Evolutionary conservation across 257 asterid genomes (phyloP), one percentile per base, ranked within the genome.

Genomic region (Solanum piurae): DNA sequence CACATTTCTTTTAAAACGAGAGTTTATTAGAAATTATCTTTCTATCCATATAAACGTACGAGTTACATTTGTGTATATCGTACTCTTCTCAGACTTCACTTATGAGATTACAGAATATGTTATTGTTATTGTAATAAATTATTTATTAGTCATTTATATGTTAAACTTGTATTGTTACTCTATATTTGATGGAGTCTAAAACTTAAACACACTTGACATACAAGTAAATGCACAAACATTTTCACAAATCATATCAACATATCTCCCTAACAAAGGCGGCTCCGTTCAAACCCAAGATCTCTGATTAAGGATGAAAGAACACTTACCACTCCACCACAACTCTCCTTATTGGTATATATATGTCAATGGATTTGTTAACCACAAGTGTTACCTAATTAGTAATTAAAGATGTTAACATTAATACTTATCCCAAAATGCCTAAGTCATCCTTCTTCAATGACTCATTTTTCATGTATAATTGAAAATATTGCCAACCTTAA

Each of bases 1-100:
- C 4, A 25, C 1, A 64, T 64, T 64, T 25, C 12, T 60, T 8
- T 60, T 7, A 6, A 58, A 3, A 20, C 0, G 27, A 7, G 11
- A 0, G 5, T 20, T 1, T 8, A 21, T 58, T 8, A 58, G 11
- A 3, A 21, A 58, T 58, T 3, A 0, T 4, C 4, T 7, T 0
- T 8, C 5, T 58, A 21, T 4, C 2, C 1, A 6, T 7, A 2
- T 4, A 49, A 49, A 49, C 1, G 0, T 0, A 49, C 2, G 0
- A 14, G 14, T 42, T 9, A 18, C 0, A 58, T 58, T 1, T 55
- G 25, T 58, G 27, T 21, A 58, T 20, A 58, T 20, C 11, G 11
- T 58, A 58, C 0, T 11, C 10, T 58, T 4, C 5, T 7, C 25
- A 7, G 0, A 58, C 27, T 20, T 20, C 27, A 58, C 0, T 20